Conservation (phyloP, 176 grass and related monocot species). For the Dendrocalamus sinicus region DNA sequence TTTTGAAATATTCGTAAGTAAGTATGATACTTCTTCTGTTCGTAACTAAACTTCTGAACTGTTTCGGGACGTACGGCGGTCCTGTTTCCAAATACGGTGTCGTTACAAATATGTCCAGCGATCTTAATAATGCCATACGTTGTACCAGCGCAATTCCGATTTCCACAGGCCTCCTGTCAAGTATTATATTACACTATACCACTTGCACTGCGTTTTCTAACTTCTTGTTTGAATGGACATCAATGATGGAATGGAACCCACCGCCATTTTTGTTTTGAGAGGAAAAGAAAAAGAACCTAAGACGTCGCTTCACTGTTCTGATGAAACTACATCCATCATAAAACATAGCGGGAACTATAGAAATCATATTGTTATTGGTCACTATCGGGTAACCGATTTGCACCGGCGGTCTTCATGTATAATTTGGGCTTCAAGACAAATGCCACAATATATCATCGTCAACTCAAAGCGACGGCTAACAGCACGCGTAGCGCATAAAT, state of each 20-base stretch:
- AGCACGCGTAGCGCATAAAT: conserved; percentile 28
- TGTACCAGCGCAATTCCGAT: background rate
- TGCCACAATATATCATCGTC: background rate
- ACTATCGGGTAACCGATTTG: background rate
- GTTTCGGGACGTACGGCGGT: too few relatives aligned
- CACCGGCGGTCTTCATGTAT: background rate
- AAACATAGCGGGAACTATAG: background rate
- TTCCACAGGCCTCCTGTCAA: background rate
- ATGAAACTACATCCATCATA: background rate
- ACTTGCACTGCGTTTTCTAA: background rate
- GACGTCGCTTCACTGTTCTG: background rate
- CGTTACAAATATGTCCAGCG: background rate
- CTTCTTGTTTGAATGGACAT: background rate
- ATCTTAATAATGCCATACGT: background rate
- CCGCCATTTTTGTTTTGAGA: conserved; percentile 2
- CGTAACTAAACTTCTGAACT: too few relatives aligned
- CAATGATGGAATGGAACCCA: background rate
- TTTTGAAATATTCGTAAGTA: too few relatives aligned
- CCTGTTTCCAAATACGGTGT: too few relatives aligned
- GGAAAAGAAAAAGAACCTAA: background rate
- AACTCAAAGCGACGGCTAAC: conserved; percentile 22
- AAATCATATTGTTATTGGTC: background rate
- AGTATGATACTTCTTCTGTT: too few relatives aligned
- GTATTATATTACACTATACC: background rate
- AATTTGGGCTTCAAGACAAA: background rate